These are phyloP conservation scores for Arachnomyces sp. DNA, from an alignment of 2,329 filamentous ascomycete species.

Conservation along the genomic window DNA sequence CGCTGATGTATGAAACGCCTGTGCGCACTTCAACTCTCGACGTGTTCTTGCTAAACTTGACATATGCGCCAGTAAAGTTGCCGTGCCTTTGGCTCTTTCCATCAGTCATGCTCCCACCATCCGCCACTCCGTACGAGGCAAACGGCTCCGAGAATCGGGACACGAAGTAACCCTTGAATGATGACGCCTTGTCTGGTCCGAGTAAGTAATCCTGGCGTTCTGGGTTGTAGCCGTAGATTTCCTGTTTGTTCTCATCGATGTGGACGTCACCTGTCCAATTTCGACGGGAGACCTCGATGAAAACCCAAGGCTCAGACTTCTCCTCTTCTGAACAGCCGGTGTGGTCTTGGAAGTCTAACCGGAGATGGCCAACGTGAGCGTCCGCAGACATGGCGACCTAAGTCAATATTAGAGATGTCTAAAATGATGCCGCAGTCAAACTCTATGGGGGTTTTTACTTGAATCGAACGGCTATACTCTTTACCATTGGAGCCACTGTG, in stretches of 20 bases:
- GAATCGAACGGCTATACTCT: too few relatives aligned
- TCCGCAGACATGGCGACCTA: slow-evolving; percentile 35
- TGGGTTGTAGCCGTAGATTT: slow-evolving; percentile 39
- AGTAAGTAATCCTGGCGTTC: slow-evolving; percentile 42
- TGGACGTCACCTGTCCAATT: slow-evolving; percentile 41
- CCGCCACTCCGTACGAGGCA: slow-evolving; percentile 27
- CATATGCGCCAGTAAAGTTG: slow-evolving; percentile 36
- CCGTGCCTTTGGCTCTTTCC: slow-evolving; percentile 21
- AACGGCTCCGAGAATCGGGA: slow-evolving; percentile 42
- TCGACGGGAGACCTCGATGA: slow-evolving; percentile 38
- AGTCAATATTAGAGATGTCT: neutral
- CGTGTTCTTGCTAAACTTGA: slow-evolving; percentile 26
- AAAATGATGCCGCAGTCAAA: too few relatives aligned
- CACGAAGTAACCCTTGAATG: slow-evolving; percentile 42
- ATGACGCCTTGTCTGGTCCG: slow-evolving; percentile 35
- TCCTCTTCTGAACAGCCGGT: neutral
- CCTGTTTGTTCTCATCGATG: slow-evolving; percentile 29
- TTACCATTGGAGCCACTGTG: too few relatives aligned
- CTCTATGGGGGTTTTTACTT: too few relatives aligned
- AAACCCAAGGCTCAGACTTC: slow-evolving; percentile 28
- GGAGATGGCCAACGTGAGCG: slow-evolving; percentile 36
- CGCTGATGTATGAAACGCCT: slow-evolving; percentile 41
- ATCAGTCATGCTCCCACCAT: slow-evolving; percentile 21
- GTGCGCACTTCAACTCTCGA: slow-evolving; percentile 39
- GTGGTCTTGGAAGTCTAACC: slow-evolving; percentile 31